Percentiles rank a stretch among this genome's conserved stretches.
Conservation (phyloP, 352 stramenopile genomes). For the Hyaloperonospora arabidopsidis region DNA sequence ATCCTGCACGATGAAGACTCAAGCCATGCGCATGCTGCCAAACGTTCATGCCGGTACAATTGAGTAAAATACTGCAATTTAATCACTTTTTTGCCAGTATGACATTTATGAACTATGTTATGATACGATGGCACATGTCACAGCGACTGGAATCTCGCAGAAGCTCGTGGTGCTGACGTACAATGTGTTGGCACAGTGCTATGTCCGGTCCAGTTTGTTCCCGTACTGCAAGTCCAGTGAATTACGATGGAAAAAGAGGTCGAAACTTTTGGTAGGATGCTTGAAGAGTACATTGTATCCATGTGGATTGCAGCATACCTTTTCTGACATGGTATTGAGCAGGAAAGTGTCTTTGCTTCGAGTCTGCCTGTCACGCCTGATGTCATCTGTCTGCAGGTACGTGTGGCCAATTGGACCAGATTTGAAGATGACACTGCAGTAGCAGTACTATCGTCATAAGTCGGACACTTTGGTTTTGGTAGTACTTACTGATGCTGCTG, state of each 20-base stretch:
- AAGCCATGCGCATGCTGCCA: constrained; percentile 28
- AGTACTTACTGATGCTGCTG: neutral
- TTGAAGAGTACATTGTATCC: neutral
- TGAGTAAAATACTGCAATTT: too few species aligned
- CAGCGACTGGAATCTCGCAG: constrained; percentile 18
- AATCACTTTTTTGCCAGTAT: too few species aligned
- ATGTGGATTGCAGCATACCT: neutral
- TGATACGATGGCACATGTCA: neutral
- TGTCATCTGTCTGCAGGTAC: constrained; percentile 73
- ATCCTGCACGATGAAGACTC: constrained; percentile 31
- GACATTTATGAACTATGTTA: neutral
- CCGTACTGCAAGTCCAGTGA: constrained; percentile 59
- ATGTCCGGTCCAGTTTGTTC: constrained; percentile 72
- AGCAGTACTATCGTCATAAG: neutral
- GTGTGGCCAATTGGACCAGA: neutral
- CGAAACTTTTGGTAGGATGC: constrained; percentile 44
- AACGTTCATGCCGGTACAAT: constrained; percentile 16
- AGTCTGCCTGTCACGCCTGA: constrained; percentile 54
- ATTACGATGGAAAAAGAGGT: constrained; percentile 69
- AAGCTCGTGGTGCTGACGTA: constrained; percentile 78
- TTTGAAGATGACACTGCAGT: neutral
- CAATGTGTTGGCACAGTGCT: constrained; percentile 80
- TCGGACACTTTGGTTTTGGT: too few species aligned
- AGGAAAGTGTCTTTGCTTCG: constrained; percentile 51
- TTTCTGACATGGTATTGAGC: constrained; percentile 7